Evolutionary conservation across 2,329 filamentous ascomycete species (phyloP), one percentile per base, ranked within the genome.

Genomic region (Paradendryphiella salina): DNA sequence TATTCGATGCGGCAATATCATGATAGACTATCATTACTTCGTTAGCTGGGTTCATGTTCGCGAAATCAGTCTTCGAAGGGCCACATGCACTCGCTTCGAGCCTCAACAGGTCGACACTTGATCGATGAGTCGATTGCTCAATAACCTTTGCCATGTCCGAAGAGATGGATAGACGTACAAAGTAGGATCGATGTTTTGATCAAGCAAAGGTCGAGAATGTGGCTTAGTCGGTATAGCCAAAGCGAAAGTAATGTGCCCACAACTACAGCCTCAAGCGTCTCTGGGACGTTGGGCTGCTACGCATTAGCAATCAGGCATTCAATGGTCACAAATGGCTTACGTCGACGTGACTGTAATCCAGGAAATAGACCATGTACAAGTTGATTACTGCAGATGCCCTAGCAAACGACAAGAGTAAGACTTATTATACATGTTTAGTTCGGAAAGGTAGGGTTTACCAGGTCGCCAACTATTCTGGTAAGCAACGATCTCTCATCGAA

Each of bases 161-260:
- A 26, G 23, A 26, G 23, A 10, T 26, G 23, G 23, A 26, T 23
- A 7, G 20, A 53, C 53, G 21, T 53, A 56, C 53, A 59, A 20
- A 69, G 56, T 21, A 72, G 53, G 35, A 72, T 72, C 8, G 67
- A 70, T 17, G 59, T 59, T 42, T 72, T 72, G 54, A 72, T 63
- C 28, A 71, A 50, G 26, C 59, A 60, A 17, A 68, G 60, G 29
- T 62, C 51, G 47, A 70, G 47, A 38, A 70, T 64, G 43, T 67
- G 69, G 44, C 45, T 60, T 1, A 70, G 23, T 15, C 69, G 60
- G 47, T 71, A 70, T 8, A 67, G 57, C 64, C 64, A 70, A 9
- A 63, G 55, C 3, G 46, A 57, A 3, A 69, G 53, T 1, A 67
- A 48, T 2, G 45, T 33, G 13, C 57, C 56, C 1, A 21, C 45